These are phyloP conservation scores for Phtheirospermum japonicum DNA, from an alignment of 257 asterid genomes.

Conservation along the genomic window DNA sequence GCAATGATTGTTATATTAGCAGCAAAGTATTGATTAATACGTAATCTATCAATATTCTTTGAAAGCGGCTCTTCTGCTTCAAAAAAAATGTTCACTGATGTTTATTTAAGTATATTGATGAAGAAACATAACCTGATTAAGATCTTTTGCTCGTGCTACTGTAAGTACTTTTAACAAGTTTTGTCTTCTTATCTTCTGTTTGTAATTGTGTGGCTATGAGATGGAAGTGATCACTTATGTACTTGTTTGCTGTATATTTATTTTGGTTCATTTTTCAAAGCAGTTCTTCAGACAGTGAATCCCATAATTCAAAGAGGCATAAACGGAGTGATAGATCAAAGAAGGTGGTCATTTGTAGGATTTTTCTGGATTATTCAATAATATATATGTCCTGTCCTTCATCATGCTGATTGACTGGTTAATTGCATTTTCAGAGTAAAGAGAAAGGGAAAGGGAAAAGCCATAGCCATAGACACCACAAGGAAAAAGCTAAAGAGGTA, in stretches of 20 bases:
- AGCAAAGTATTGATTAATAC: too few relatives aligned
- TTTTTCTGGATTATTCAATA: slow-evolving; percentile 11
- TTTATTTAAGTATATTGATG: neutral
- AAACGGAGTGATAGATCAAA: slow-evolving; percentile 57
- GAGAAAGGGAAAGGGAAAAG: slow-evolving; percentile 66
- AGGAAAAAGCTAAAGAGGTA: slow-evolving; percentile 82
- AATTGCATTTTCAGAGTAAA: slow-evolving; percentile 55
- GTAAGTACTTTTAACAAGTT: neutral
- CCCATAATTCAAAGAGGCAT: slow-evolving; percentile 65
- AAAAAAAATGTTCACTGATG: neutral
- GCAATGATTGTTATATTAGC: too few relatives aligned
- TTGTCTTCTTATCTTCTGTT: neutral
- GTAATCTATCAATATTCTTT: too few relatives aligned
- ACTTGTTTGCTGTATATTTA: slow-evolving; percentile 2
- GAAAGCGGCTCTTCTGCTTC: too few relatives aligned
- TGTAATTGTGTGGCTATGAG: slow-evolving; percentile 10
- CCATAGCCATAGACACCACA: slow-evolving; percentile 60
- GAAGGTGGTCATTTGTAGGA: slow-evolving; percentile 45
- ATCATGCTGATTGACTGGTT: slow-evolving; percentile 25
- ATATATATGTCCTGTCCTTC: slow-evolving; percentile 14
- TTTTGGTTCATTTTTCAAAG: slow-evolving; percentile 20
- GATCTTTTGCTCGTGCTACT: slow-evolving; percentile 5
- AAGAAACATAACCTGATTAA: neutral
- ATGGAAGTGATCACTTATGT: neutral
- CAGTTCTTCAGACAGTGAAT: slow-evolving; percentile 76